phyloP scores from a whole-genome alignment of 495 filamentous ascomycete genomes.

The Podospora australis region DNA sequence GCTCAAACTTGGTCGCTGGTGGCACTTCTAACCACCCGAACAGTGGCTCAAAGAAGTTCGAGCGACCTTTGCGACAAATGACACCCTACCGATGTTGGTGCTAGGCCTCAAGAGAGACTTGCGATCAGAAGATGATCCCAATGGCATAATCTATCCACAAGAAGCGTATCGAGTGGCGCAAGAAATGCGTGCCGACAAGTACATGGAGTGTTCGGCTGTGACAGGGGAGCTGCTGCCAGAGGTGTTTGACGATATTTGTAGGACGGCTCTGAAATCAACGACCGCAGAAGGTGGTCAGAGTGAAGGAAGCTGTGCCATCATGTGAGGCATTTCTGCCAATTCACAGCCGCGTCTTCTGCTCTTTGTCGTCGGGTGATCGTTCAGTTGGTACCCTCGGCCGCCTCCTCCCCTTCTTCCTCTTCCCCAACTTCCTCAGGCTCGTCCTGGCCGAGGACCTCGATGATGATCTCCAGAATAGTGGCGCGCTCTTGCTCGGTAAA shows the following conservation, averaged over 20 bases:
- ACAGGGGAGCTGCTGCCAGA: conserved; percentile 74
- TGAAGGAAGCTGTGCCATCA: conserved; percentile 34
- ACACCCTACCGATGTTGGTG: conserved; percentile 63
- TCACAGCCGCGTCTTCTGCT: conserved; percentile 13
- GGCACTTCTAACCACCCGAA: too few species aligned
- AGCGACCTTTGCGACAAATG: conserved; percentile 53
- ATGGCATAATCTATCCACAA: conserved; percentile 65
- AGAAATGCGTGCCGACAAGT: conserved; percentile 76
- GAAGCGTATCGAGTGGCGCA: conserved; percentile 71
- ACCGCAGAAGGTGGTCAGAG: conserved; percentile 39
- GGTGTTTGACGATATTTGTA: conserved; percentile 71
- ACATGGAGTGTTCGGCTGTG: conserved; percentile 82
- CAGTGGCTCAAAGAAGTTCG: conserved; percentile 67
- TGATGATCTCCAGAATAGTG: conserved; percentile 36
- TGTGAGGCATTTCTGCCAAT: conserved; percentile 18
- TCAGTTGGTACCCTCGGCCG: conserved; percentile 10
- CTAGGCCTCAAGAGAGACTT: conserved; percentile 80
- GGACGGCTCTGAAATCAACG: conserved; percentile 57
- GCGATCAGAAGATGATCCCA: conserved; percentile 54
- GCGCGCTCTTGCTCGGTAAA: conserved; percentile 37
- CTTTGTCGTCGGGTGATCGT: conserved; percentile 12
- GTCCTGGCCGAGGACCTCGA: conserved; percentile 33
- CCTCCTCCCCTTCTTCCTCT: conserved; percentile 14
- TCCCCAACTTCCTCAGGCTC: conserved; percentile 15
- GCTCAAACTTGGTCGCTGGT: conserved; percentile 7